Evolutionary conservation across 1,139 yeast genomes (phyloP), one percentile per base, ranked within the genome.

Genomic region (Blastobotrys proliferans): DNA sequence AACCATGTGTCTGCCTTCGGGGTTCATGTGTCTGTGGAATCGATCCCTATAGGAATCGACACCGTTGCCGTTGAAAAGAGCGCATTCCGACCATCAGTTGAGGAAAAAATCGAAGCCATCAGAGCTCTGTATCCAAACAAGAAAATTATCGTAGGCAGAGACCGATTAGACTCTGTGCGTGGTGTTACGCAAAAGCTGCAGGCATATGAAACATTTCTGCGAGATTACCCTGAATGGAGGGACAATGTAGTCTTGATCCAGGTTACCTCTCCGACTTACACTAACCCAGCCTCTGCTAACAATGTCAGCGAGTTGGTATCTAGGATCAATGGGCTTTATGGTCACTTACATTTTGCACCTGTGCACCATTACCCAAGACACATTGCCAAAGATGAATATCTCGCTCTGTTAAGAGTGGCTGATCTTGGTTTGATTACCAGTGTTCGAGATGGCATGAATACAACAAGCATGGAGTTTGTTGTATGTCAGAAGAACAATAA

Each of bases 161-260:
- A 92, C 66, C 74, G 97, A 58, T 70, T 92, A 52, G 98, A 92
- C 61, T 86, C 88, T 58, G 92, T 92, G 56, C 88, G 94, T 58
- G 97, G 97, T 45, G 97, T 92, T 2, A 95, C 96, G 1, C 97
- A 92, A 60, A 92, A 92, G 62, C 72, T 92, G 37, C 95, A 90
- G 60, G 97, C 97, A 0, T 84, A 87, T 66, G 97, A 90, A 61
- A 77, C 80, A 68, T 86, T 92, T 54, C 69, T 92, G 52, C 85
- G 82, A 47, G 79, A 85, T 83, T 88, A 79, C 57, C 98, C 98
- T 1, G 90, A 87, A 56, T 87, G 95, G 94, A 73, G 84, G 49
- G 88, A 82, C 34, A 78, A 82, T 48, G 96, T 88, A 26, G 94
- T 88, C 4, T 70, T 92, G 55, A 83, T 94, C 52, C 98, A 92